A percentile compares a stretch with the other conserved stretches of the same genome.
Conservation (phyloP, 2,329 filamentous ascomycete species). For the Epichloe elymi region DNA sequence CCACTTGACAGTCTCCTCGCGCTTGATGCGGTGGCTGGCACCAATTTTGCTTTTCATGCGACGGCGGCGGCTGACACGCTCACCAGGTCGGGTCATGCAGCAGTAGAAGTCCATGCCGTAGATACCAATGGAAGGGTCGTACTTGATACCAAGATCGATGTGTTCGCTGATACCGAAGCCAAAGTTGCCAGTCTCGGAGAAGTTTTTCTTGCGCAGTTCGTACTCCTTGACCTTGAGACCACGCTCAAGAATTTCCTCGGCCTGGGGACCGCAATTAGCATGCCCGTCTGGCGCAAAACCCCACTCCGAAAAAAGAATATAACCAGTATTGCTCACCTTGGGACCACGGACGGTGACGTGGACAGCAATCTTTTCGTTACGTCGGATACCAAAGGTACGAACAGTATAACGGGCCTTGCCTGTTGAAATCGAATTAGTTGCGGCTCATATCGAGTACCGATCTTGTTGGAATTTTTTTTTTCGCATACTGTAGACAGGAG, state of each 20-base stretch:
- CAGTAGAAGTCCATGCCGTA: conserved; percentile 99
- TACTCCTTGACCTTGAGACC: conserved; percentile 99
- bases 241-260: conserved; percentile 99
- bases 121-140: conserved; percentile 95
- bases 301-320: neutral
- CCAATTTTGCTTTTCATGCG: conserved; percentile 80
- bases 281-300: neutral
- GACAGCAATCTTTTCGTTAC: conserved; percentile 99
- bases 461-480: neutral
- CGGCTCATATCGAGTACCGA: conserved; percentile 2
- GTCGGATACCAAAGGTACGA: conserved; percentile 99
- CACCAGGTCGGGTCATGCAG: conserved; percentile 99
- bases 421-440: conserved; percentile 22
- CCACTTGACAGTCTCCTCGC: conserved; percentile 95
- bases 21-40: conserved; percentile 82
- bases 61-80: conserved; percentile 92
- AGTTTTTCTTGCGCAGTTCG: conserved; percentile 98
- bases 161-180: conserved; percentile 99
- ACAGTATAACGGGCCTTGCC: conserved; percentile 99
- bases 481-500: conserved; percentile 88
- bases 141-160: conserved; percentile 99
- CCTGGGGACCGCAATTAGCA: conserved; percentile 33
- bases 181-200: conserved; percentile 99
- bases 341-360: conserved; percentile 99
- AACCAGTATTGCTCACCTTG: conserved; percentile 32